These are phyloP conservation scores for Cryptococcus neoformans DNA, from an alignment of 1,284 basidiomycete genomes.

Conservation along the genomic window DNA sequence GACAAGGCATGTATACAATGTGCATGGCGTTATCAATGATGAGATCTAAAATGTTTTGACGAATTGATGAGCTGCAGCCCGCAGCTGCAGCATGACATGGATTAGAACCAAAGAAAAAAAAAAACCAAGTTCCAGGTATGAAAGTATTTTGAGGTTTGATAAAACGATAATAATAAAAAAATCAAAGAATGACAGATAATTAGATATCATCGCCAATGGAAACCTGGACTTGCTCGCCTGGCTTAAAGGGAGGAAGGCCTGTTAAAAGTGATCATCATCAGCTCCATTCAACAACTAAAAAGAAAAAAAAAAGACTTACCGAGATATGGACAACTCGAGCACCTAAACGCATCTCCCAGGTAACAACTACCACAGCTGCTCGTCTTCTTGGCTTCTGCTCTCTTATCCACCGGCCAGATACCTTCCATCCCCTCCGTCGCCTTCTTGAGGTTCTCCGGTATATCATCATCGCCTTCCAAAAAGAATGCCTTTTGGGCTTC, in stretches of 20 bases:
- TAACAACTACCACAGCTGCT: constrained; percentile 98
- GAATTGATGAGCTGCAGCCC: no score
- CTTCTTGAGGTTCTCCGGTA: constrained; percentile 36
- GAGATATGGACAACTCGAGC: constrained; percentile 90
- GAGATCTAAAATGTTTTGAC: no score
- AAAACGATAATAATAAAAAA: no score
- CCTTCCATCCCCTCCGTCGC: constrained; percentile 35
- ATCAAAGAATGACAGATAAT: neutral
- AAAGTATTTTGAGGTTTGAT: no score
- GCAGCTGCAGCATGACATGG: no score
- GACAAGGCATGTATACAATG: no score
- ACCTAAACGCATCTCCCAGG: constrained; percentile 96
- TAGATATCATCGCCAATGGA: constrained; percentile 79
- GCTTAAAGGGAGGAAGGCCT: constrained; percentile 96
- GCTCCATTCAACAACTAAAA: neutral
- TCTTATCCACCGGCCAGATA: constrained; percentile 55
- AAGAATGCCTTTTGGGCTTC: constrained; percentile 43
- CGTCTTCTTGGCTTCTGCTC: constrained; percentile 65
- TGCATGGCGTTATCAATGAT: no score
- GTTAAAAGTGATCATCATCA: neutral
- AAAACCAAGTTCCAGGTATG: no score
- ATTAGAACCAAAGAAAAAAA: no score
- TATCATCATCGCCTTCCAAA: constrained; percentile 49
- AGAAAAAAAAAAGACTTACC: constrained; percentile 57
- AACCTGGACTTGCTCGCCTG: constrained; percentile 90